A percentile compares a stretch with the other conserved stretches of the same genome.
phyloP scores from a whole-genome alignment of 208 protist genomes.

The Naegleria gruberi region DNA sequence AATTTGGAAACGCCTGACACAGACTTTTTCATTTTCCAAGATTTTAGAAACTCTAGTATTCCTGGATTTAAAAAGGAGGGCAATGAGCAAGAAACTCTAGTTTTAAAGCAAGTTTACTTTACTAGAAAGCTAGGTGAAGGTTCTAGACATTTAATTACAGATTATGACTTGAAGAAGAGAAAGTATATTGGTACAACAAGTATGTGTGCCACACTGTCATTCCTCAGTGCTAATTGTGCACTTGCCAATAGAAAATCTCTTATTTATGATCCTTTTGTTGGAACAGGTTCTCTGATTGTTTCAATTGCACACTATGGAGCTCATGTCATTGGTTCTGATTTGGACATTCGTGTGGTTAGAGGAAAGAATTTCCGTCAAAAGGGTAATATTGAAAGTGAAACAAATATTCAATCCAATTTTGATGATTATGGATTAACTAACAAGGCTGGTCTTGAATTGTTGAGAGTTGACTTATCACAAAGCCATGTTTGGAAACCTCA shows the following conservation, averaged over 20 bases:
- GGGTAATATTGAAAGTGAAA: not conserved
- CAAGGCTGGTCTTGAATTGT: not conserved
- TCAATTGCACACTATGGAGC: not conserved
- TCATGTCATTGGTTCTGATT: constrained; percentile 27
- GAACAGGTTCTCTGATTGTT: constrained; percentile 26
- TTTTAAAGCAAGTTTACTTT: not conserved
- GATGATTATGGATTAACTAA: not conserved
- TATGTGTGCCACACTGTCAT: constrained; percentile 27
- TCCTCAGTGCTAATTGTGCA: constrained; percentile 19
- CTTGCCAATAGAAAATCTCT: not conserved
- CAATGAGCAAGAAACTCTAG: too few relatives aligned
- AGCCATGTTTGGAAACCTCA: not conserved
- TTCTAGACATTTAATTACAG: not conserved
- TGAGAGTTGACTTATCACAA: not conserved
- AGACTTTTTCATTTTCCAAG: not conserved
- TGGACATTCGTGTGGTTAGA: constrained; percentile 20
- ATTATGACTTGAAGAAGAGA: constrained; percentile 18
- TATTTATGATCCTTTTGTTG: constrained; percentile 32
- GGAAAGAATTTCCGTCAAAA: not conserved
- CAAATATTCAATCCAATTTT: not conserved
- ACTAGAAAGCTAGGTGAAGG: not conserved
- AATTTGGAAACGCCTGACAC: not conserved
- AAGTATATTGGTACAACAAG: constrained; percentile 30
- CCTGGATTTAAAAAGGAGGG: too few relatives aligned
- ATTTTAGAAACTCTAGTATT: not conserved